Base-by-base conservation (phyloP, 257 asterid species). In the Fraxinus pennsylvanica region DNA sequence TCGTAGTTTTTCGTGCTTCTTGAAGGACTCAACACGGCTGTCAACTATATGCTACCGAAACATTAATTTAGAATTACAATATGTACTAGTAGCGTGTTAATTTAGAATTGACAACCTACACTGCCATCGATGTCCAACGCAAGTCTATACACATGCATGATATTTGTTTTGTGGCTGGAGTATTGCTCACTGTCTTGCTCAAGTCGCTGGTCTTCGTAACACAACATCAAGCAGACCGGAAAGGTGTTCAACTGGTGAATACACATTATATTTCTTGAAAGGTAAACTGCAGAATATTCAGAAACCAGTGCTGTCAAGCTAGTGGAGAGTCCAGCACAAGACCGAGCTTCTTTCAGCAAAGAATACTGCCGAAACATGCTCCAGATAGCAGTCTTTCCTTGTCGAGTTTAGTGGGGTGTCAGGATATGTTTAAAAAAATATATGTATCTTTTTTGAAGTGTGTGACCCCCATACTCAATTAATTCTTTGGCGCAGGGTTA, bases 401-500 rank as follows among this genome's bases (percentile, higher is more conserved):
- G 84, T 79, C 82, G 85, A 82, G 88, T 81, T 80, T 83, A 76
- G 54, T 71, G 88, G 52, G 90, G 79, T 82, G 78, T 82, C 80
- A 72, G 86, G 88, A 84, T 84, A 80, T 82, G 80, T 85, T 84
- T 79, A 74, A 74, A 75, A 25, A 79, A 80, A 77, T 83, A 43
- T 75, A 79, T 84, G 32, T 74, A 78, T 81, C 72, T 80, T 67
- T 84, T 77, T 78, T 63, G 17, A 76, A 82, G 90, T 82, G 83
- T 87, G 80, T 72, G 84, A 78, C 86, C 88, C 87, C 91, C 87
- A 73, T 85, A 82, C 90, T 90, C 92, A 90, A 88, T 81, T 83
- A 81, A 86, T 92, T 90, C 87, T 92, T 92, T 92, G 92, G 76
- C 96, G 94, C 97, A 92, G 96, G 97, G 83, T 85, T 76, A 75